Evolutionary conservation across 2,329 filamentous ascomycete genomes (phyloP), one percentile per base, ranked within the genome.

Genomic region (Chrysosporium keratinophilum): DNA sequence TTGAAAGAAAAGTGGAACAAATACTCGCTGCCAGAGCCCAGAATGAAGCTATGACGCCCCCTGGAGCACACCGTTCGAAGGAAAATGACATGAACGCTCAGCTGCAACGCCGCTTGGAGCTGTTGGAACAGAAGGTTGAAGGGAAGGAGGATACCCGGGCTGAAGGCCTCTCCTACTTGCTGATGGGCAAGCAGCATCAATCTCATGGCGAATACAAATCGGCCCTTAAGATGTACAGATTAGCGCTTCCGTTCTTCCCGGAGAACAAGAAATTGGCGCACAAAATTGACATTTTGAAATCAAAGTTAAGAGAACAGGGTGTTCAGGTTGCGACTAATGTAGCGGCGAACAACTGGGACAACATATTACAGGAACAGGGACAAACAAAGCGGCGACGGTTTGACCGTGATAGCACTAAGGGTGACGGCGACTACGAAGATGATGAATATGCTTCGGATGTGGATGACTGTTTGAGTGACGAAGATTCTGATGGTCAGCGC

Each of bases 131-230:
- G 60, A 85, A 87, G n/a, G 85, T 97, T 28, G 86, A 91, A 55
- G 80, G 80, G 17, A 79, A 78, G 44, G 87, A 90, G 37, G 88
- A 94, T 62, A 75, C 78, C 23, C 82, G 86, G 51, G 84, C 87
- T 0, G 88, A 95, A 58, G 93, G 91, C 0, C 70, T 97, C 28
- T 86, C 88, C 10, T 88, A 86, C 62, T 72, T 97, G 34, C 76
- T 96, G n/a, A 88, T 93, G 77, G 91, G 88, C 1, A 87, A 93
- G 60, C 89, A 96, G 66, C 87, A 94, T 64, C 89, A 90, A 65
- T 87, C 88, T 50, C 78, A 82, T 3, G 88, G 88, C 1, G 87
- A 96, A 60, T 83, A 94, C 50, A 75, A 74, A 2, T 86, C 81
- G 34, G 88, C 90, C 0, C 71, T 97, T 56, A 82, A 81, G 61